Conservation (phyloP, 2,329 filamentous ascomycete species). For the Diaporthe sp. region DNA sequence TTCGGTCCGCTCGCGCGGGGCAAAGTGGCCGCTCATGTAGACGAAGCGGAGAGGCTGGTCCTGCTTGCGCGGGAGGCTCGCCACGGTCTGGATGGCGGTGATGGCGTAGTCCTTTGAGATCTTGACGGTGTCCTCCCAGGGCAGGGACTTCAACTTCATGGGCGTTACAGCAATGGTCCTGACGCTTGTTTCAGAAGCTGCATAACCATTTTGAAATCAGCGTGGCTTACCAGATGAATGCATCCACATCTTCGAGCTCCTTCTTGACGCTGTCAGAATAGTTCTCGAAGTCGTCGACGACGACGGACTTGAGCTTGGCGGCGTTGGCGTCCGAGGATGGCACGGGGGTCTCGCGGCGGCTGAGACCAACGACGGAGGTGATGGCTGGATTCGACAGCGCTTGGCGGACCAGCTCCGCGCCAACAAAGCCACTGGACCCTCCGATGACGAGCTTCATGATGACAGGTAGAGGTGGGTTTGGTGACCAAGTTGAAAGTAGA, state of each 20-base stretch:
- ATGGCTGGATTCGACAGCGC: conserved; percentile 53
- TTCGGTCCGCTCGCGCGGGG: conserved; percentile 26
- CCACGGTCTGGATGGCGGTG: conserved; percentile 16
- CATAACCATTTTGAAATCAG: neutral
- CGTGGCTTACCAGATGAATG: conserved; percentile 57
- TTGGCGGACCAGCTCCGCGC: conserved; percentile 59
- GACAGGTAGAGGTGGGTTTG: neutral
- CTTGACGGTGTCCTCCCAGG: conserved; percentile 34
- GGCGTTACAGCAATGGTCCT: conserved; percentile 50
- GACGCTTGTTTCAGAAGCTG: neutral
- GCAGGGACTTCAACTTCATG: conserved; percentile 36
- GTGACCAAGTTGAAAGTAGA: neutral
- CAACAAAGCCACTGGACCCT: conserved; percentile 59
- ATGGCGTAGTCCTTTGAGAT: conserved; percentile 31
- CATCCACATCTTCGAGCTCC: conserved; percentile 56
- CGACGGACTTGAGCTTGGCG: conserved; percentile 56
- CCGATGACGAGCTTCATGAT: conserved; percentile 60
- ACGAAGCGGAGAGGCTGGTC: conserved; percentile 50
- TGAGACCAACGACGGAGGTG: conserved; percentile 57
- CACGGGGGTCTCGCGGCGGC: conserved; percentile 52
- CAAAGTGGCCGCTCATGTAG: conserved; percentile 41
- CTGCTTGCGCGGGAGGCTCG: conserved; percentile 6
- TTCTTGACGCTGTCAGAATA: conserved; percentile 57
- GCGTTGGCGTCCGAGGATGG: conserved; percentile 9
- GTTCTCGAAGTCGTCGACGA: conserved; percentile 55